Evolutionary conservation across 495 filamentous ascomycete species (phyloP), one percentile per base, ranked within the genome.

Genomic region (Amphirosellinia nigrospora): DNA sequence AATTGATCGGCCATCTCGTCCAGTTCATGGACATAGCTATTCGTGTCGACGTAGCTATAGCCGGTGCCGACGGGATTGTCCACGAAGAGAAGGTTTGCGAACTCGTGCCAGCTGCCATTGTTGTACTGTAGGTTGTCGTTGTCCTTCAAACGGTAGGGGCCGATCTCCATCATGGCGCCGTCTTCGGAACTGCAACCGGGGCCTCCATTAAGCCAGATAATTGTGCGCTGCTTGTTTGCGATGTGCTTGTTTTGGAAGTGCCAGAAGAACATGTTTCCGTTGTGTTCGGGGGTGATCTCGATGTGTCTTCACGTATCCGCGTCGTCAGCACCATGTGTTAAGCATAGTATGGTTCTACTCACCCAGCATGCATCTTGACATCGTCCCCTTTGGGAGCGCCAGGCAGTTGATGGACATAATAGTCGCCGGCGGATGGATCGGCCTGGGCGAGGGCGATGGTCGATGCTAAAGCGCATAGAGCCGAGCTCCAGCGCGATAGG

Each of bases 311-410:
- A 46, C 58, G 36, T 60, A 28, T 6, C 28, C 26, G 19, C 21
- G 21, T 15, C 19, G 41, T 19, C n/a, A 65, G 36, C 13, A 19
- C 41, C 11, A 21, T n/a, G 61, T 13, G 28, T 10, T 32, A 55
- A 16, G 45, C 7, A 28, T 16, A 62, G 21, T 9, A 55, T 55
- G 53, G 70, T 6, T 58, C 21, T 32, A 83, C 91, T 83, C 80
- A 98, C 94, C 95, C 96, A 81, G 96, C 96, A 86, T 98, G 95
- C 94, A 98, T 98, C 83, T 97, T 98, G 72, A 96, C 77, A 67
- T 94, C 78, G 10, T 94, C 91, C 0, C 91, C 92, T 45, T 89
- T 85, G 16, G 96, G 96, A n/a, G 89, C 89, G 39, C 96, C 96
- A 4, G 96, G 96, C 23, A 99, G 83, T 10, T 86, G 87, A 69